phyloP scores from a whole-genome alignment of 768 basidiomycete species.

The Saitozyma sp. region DNA sequence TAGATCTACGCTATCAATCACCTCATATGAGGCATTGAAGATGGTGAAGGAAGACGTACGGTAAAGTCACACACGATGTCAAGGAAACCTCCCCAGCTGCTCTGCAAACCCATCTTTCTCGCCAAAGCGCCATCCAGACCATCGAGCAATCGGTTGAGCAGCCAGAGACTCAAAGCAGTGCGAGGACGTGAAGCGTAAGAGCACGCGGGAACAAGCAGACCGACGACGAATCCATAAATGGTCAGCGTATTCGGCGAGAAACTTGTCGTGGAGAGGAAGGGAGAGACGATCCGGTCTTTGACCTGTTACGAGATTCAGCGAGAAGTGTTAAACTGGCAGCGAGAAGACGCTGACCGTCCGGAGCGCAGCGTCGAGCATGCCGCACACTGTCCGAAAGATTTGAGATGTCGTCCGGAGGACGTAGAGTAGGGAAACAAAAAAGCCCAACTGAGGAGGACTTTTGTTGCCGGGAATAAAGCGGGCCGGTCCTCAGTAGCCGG shows the following conservation, averaged over 20 bases:
- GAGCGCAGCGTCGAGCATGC: slow-evolving; percentile 6
- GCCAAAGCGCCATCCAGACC: slow-evolving; percentile 9
- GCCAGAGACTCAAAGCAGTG: neutral
- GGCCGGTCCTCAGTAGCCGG: too few species aligned
- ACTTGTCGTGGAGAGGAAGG: too few species aligned
- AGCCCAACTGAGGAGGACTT: too few species aligned
- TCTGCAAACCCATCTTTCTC: neutral
- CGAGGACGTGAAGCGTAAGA: neutral
- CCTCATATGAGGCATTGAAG: too few species aligned
- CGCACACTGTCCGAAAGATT: too few species aligned
- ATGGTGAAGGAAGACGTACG: too few species aligned
- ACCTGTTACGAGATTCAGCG: too few species aligned
- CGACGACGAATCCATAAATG: slow-evolving; percentile 1
- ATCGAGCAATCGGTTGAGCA: slow-evolving; percentile 9
- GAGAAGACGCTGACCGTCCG: slow-evolving; percentile 4
- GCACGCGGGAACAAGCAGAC: neutral
- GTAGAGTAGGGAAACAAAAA: too few species aligned
- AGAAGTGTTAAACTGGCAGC: too few species aligned
- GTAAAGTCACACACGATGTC: slow-evolving; percentile 11
- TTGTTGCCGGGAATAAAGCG: too few species aligned
- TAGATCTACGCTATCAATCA: slow-evolving; percentile 9
- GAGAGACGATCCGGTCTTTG: too few species aligned
- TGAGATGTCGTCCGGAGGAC: too few species aligned
- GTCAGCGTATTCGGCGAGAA: slow-evolving; percentile 5
- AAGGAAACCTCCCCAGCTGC: slow-evolving; percentile 8